These are phyloP conservation scores for Hymenotorrendiella dingleyae DNA, from an alignment of 2,329 filamentous ascomycete species.

Conservation along the genomic window DNA sequence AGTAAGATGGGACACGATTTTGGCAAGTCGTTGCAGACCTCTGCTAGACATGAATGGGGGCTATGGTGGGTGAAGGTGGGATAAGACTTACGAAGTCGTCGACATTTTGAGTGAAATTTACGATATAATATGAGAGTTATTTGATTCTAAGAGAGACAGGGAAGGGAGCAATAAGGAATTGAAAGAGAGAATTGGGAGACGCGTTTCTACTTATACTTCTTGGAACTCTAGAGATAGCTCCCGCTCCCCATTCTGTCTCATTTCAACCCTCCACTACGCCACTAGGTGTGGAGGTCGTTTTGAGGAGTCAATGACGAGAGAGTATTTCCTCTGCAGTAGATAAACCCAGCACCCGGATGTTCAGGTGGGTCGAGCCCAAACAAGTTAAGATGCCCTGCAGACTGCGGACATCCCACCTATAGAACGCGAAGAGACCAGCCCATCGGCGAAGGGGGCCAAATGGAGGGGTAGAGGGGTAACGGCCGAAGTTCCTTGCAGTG, in stretches of 20 bases:
- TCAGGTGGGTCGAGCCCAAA: no score
- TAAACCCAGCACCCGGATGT: no score
- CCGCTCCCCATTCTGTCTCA: no score
- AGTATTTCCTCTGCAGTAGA: no score
- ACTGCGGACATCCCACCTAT: background rate
- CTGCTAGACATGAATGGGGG: constrained; percentile 19
- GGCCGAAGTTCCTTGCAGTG: no score
- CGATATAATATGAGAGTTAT: background rate
- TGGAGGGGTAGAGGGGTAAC: no score
- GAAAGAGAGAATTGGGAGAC: constrained; percentile 4
- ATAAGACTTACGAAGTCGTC: constrained; percentile 23
- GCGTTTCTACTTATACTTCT: constrained; percentile 15
- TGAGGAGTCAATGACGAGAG: no score
- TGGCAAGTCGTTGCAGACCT: constrained; percentile 28
- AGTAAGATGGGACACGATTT: constrained; percentile 15
- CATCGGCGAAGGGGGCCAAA: background rate
- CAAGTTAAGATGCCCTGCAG: background rate
- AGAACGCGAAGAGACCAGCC: background rate
- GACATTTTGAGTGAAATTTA: constrained; percentile 25
- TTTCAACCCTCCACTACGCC: no score
- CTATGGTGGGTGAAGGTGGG: constrained; percentile 1
- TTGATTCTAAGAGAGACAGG: background rate
- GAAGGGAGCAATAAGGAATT: background rate
- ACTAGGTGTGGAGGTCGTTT: no score
- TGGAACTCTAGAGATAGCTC: no score